Base-by-base conservation (phyloP, 2,329 filamentous ascomycete species). In the Phaeophleospora eucalypticola region DNA sequence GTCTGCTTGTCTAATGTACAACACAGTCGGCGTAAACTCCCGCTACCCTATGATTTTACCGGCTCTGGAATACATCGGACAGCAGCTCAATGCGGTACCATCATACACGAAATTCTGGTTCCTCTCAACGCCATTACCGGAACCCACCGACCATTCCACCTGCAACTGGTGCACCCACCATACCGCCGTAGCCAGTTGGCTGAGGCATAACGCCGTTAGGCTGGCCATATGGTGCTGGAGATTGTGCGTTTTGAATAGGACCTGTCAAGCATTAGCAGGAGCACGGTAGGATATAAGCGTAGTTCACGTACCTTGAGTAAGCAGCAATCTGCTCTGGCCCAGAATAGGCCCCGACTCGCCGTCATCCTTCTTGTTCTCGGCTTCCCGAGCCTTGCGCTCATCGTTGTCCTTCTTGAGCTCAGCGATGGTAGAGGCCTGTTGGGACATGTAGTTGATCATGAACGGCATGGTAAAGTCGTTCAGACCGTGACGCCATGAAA, bases 401-500 rank as follows among this genome's bases (percentile, higher is more conserved):
- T 98, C 94, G 65, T 97, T 98, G 71, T 98, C 94, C 53, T 88
- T 87, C 78, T 94, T 95, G 52, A 98, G 80, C 49, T 77, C 68
- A 49, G 89, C 82, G 58, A 98, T 85, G 46, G 94, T 85, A 58
- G 86, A 83, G 33, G 88, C 89, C 72, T 97, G 90, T 70, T 95
- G 89, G 59, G 84, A 82, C 54, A 98, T 78, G 75, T 94, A 86
- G 75, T 97, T 98, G 80, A 98, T 97, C 89, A 98, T 94, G 78
- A 95, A 98, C 15, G 93, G 93, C 94, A 98, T 98, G 39, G 90
- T 95, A 73, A 95, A 98, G 74, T 98, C 93, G 62, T 84, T 83
- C 33, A 98, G 84, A 50, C 89, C 89, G 66, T 95, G 79, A 60
- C 93, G 91, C 93, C 93, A 98, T 49, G 93, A 97, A 48, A 98